Conservation (phyloP, 192 early-diverging fungal species). For the Phlyctochytrium bullatum region DNA sequence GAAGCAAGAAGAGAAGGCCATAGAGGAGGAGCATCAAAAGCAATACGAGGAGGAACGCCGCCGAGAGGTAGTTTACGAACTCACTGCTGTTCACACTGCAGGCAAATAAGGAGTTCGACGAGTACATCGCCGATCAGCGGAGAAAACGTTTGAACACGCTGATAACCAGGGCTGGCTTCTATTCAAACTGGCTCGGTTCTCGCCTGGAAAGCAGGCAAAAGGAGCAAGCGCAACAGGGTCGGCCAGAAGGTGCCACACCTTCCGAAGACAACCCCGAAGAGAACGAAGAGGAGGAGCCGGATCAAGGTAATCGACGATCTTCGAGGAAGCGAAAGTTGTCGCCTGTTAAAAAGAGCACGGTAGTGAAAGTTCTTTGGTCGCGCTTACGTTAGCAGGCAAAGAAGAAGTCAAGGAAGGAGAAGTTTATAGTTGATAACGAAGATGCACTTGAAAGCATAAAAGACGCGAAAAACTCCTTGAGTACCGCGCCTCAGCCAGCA, state of each 20-base stretch:
- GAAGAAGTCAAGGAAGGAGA: too few relatives aligned
- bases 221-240: slow-evolving; percentile 36
- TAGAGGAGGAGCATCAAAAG: slow-evolving; percentile 41
- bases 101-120: slow-evolving; percentile 31
- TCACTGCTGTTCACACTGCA: not conserved
- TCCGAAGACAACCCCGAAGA: not conserved
- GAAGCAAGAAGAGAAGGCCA: slow-evolving; percentile 16
- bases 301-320: too few relatives aligned
- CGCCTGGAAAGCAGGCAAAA: slow-evolving; percentile 73
- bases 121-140: slow-evolving; percentile 47
- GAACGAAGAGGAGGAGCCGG: slow-evolving; percentile 18
- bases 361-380: too few relatives aligned
- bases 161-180: slow-evolving; percentile 77
- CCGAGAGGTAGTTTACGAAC: slow-evolving; percentile 7
- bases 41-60: slow-evolving; percentile 47
- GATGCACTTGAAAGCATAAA: too few relatives aligned
- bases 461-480: too few relatives aligned
- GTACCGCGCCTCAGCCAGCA: too few relatives aligned
- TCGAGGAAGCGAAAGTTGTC: not conserved
- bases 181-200: slow-evolving; percentile 72
- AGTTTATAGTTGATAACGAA: too few relatives aligned
- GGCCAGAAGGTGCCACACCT: too few relatives aligned
- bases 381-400: too few relatives aligned
- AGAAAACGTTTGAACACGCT: slow-evolving; percentile 75
- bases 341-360: not conserved